Evolutionary conservation across 2,329 filamentous ascomycete genomes (phyloP).

Genomic region (Zopfia rhizophila): DNA sequence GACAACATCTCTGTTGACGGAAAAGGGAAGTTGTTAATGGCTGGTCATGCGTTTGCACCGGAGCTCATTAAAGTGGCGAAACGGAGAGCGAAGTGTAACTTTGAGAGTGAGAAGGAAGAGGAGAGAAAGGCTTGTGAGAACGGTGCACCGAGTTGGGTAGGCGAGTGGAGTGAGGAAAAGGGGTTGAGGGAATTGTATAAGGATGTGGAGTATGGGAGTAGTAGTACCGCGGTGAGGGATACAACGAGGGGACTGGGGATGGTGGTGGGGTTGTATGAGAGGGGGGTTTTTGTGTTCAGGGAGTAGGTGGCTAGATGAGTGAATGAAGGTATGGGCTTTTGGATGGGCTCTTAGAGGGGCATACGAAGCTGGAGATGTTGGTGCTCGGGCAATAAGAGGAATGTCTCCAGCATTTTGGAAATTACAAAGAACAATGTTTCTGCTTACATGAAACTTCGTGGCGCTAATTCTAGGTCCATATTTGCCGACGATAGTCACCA

Average conservation of each 20-base stretch:
- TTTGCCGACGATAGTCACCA: too few relatives aligned
- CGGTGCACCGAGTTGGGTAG: constrained; percentile 49
- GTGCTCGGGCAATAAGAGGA: too few relatives aligned
- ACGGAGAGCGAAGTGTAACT: constrained; percentile 28
- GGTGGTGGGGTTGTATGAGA: constrained; percentile 54
- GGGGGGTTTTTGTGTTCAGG: constrained; percentile 51
- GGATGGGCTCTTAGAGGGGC: too few relatives aligned
- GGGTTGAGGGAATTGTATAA: constrained; percentile 51
- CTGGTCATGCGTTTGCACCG: constrained; percentile 54
- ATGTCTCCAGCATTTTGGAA: too few relatives aligned
- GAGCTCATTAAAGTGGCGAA: constrained; percentile 36
- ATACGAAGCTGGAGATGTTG: too few relatives aligned
- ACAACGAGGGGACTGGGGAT: constrained; percentile 45
- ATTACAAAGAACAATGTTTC: too few relatives aligned
- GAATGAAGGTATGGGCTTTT: too few relatives aligned
- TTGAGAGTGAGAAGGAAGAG: constrained; percentile 26
- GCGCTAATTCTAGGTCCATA: too few relatives aligned
- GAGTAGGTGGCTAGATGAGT: constrained; percentile 21
- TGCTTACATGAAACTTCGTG: too few relatives aligned
- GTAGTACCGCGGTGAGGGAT: constrained; percentile 53
- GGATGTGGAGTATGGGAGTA: constrained; percentile 49
- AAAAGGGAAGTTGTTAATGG: constrained; percentile 51
- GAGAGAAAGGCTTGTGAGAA: constrained; percentile 33
- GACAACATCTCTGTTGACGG: constrained; percentile 55
- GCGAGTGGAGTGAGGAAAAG: constrained; percentile 50